These are phyloP conservation scores for Filobasidium uniguttulatum DNA, from an alignment of 1,284 basidiomycete genomes.

Conservation along the genomic window DNA sequence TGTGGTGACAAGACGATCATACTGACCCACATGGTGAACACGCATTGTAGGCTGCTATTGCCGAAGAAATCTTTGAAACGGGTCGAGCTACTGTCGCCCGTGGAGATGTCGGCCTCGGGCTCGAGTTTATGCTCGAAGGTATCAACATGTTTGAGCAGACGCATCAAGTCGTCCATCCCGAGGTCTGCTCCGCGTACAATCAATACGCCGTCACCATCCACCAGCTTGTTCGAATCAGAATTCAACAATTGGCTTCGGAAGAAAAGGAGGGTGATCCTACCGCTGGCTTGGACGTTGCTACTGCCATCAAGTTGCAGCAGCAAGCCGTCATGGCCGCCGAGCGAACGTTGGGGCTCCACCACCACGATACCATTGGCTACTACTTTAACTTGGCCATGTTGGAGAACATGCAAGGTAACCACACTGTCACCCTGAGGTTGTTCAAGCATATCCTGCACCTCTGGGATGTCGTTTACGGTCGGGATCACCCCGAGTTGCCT, in stretches of 20 bases:
- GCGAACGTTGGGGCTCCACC: conserved; percentile 43
- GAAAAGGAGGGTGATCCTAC: conserved; percentile 24
- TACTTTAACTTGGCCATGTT: conserved; percentile 47
- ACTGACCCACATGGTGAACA: conserved; percentile 6
- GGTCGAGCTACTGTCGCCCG: conserved; percentile 42
- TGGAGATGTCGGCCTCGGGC: conserved; percentile 40
- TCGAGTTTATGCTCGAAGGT: conserved; percentile 44
- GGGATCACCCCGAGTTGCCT: conserved; percentile 41
- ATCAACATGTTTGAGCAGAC: conserved; percentile 46
- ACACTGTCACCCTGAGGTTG: conserved; percentile 38
- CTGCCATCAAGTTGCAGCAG: conserved; percentile 42
- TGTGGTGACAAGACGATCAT: neutral
- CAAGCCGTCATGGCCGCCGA: conserved; percentile 46
- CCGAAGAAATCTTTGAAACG: conserved; percentile 44
- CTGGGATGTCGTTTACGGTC: conserved; percentile 43
- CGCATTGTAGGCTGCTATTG: conserved; percentile 36
- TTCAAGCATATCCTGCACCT: conserved; percentile 43
- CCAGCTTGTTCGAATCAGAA: conserved; percentile 35
- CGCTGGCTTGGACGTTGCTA: conserved; percentile 36
- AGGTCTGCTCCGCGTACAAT: conserved; percentile 43
- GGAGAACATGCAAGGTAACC: conserved; percentile 38
- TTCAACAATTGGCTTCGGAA: conserved; percentile 31
- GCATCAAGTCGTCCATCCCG: conserved; percentile 45
- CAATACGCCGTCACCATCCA: conserved; percentile 41
- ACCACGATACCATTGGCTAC: conserved; percentile 43